phyloP scores from a whole-genome alignment of 192 early-diverging fungal species.

The Entomortierella lignicola region DNA sequence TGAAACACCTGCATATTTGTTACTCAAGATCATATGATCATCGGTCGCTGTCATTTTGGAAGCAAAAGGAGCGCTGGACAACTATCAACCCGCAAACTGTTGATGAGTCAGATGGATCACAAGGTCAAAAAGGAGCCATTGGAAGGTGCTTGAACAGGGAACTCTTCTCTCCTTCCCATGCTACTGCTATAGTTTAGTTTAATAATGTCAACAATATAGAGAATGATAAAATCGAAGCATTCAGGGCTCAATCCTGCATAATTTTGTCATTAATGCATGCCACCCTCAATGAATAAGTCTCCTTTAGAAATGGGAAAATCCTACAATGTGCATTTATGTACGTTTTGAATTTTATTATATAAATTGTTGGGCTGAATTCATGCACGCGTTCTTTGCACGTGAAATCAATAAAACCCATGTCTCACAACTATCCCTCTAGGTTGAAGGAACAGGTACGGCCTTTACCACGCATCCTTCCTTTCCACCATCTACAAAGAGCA shows the following conservation, averaged over 20 bases:
- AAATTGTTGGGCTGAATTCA: neutral
- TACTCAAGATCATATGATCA: too few species aligned
- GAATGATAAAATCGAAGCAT: neutral
- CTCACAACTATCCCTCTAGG: constrained; percentile 2
- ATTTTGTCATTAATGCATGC: neutral
- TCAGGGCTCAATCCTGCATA: neutral
- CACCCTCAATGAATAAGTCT: neutral
- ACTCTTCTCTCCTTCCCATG: too few species aligned
- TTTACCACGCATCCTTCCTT: constrained; percentile 45
- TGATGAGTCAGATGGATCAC: neutral
- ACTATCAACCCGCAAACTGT: too few species aligned
- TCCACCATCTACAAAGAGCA: constrained; percentile 48
- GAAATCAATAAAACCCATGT: too few species aligned
- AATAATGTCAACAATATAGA: too few species aligned
- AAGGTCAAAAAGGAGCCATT: neutral
- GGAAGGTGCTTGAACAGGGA: too few species aligned
- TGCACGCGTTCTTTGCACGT: neutral
- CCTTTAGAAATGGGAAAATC: neutral
- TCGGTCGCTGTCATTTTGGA: too few species aligned
- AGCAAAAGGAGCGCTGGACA: too few species aligned
- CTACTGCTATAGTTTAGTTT: too few species aligned
- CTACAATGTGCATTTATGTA: too few species aligned
- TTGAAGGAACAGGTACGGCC: constrained; percentile 37
- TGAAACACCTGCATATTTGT: too few species aligned
- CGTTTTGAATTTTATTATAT: too few species aligned